Base-by-base conservation (phyloP, 1,284 basidiomycete genomes). In the Trichosporon sp. region DNA sequence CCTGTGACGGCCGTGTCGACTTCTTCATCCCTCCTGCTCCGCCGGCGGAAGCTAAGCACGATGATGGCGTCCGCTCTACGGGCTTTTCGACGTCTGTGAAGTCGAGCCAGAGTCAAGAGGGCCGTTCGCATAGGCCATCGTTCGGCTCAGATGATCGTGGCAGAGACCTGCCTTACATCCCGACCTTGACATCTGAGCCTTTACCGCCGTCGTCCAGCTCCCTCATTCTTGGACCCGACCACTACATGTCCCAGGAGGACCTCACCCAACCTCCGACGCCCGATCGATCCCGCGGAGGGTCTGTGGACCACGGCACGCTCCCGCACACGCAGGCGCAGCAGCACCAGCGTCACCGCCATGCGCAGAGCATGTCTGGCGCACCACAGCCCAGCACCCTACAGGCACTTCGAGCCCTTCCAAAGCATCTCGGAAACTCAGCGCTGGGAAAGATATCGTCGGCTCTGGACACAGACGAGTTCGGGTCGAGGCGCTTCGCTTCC, bases 21-120 rank as follows among this genome's bases (percentile, higher is more conserved):
- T 81, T 79, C 62, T 81, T 80, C 65, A 76, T 80, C n/a, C 78
- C 80, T 1, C 79, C 78, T 0, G 34, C 47, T 8, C 44, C 44
- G 1, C 15, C 31, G 11, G 31, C 25, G 9, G 38, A 64, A 27
- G 42, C 27, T n/a, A 51, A 65, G 47, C 13, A 34, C 11, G 64
- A 31, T 5, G 44, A 32, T 11, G 53, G 25, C 31, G 27, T 18
- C 18, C 15, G 29, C 18, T 29, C 62, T 3, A 21, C n/a, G 31
- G 21, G 21, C 44, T 18, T 51, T 6, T 27, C 34, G 11, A 42
- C 21, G 4, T 63, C 62, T 6, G 62, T 38, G 3, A 63, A 63
- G 62, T 63, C 38, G 2, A 21, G 27, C 18, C 42, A 31, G 7
- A 66, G 25, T 25, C 21, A 60, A n/a, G 56, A 56, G 15, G 25